These are phyloP conservation scores for Talaromyces ruber DNA, from an alignment of 495 filamentous ascomycete species.

Conservation along the genomic window DNA sequence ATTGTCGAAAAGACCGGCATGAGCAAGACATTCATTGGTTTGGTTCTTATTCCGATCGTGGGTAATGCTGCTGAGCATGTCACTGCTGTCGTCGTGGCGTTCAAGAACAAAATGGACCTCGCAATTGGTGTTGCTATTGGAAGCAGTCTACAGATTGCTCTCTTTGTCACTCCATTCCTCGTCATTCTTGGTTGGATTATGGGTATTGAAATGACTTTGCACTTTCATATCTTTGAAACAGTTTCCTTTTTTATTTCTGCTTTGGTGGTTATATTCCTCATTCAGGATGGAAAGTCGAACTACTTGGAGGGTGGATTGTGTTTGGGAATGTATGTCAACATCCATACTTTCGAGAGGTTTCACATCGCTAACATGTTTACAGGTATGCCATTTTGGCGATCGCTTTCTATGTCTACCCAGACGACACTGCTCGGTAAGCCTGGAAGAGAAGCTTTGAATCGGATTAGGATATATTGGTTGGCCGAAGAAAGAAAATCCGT, in stretches of 20 bases:
- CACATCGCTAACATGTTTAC: background rate
- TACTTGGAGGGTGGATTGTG: slow-evolving; percentile 94
- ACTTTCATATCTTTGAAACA: slow-evolving; percentile 90
- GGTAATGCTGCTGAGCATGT: slow-evolving; percentile 97
- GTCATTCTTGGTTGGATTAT: slow-evolving; percentile 92
- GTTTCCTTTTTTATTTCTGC: slow-evolving; percentile 88
- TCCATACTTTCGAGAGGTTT: background rate
- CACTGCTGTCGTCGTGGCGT: slow-evolving; percentile 84
- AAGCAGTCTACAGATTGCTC: slow-evolving; percentile 86
- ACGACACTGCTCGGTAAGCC: slow-evolving; percentile 26
- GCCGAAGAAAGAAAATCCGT: too few species aligned
- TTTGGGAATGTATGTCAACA: slow-evolving; percentile 53
- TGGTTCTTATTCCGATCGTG: slow-evolving; percentile 92
- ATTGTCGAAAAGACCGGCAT: slow-evolving; percentile 78
- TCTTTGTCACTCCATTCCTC: slow-evolving; percentile 83
- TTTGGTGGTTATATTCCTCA: slow-evolving; percentile 84
- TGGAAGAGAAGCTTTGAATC: too few species aligned
- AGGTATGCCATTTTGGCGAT: slow-evolving; percentile 79
- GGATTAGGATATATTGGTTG: too few species aligned
- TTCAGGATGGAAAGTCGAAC: slow-evolving; percentile 91
- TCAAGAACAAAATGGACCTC: slow-evolving; percentile 96
- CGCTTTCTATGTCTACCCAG: slow-evolving; percentile 85
- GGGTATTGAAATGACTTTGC: slow-evolving; percentile 74
- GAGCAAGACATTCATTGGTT: slow-evolving; percentile 92
- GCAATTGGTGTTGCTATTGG: slow-evolving; percentile 93